Evolutionary conservation across 495 filamentous ascomycete genomes (phyloP).

Genomic region (Amorphotheca resinae): DNA sequence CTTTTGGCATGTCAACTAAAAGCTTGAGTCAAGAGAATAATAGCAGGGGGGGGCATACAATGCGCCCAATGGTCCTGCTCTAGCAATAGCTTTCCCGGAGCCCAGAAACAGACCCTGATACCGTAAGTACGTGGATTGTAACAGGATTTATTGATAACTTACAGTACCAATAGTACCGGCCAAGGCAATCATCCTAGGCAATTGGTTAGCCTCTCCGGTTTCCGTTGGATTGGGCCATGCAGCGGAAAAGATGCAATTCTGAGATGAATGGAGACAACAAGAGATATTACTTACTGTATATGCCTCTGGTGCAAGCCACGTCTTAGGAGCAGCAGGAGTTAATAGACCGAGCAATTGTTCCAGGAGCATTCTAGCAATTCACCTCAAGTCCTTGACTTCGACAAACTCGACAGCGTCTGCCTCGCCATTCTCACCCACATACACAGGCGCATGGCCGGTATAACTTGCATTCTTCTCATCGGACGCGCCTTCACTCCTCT

Average conservation of each 20-base stretch:
- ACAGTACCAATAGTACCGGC: slow-evolving; percentile 38
- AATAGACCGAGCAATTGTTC: no score
- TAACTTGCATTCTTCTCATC: slow-evolving; percentile 1
- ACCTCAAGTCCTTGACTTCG: slow-evolving; percentile 13
- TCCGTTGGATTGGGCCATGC: no score
- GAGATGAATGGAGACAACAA: no score
- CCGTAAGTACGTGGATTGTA: background rate
- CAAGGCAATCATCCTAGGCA: slow-evolving; percentile 81
- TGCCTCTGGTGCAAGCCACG: slow-evolving; percentile 53
- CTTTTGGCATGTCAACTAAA: background rate
- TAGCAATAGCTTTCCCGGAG: slow-evolving; percentile 16
- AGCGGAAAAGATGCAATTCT: no score
- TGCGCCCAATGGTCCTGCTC: slow-evolving; percentile 15
- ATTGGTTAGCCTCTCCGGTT: no score
- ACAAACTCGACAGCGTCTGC: slow-evolving; percentile 9
- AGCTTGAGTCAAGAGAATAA: background rate
- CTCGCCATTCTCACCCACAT: slow-evolving; percentile 6
- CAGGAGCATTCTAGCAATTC: no score
- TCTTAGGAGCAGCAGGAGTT: no score
- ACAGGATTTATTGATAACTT: background rate
- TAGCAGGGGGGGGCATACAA: slow-evolving; percentile 4
- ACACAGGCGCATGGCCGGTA: background rate
- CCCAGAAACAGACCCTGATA: slow-evolving; percentile 17
- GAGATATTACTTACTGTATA: no score
- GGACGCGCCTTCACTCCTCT: slow-evolving; percentile 2